These are phyloP conservation scores for Mentha longifolia DNA, from an alignment of 257 asterid species.

Conservation along the genomic window DNA sequence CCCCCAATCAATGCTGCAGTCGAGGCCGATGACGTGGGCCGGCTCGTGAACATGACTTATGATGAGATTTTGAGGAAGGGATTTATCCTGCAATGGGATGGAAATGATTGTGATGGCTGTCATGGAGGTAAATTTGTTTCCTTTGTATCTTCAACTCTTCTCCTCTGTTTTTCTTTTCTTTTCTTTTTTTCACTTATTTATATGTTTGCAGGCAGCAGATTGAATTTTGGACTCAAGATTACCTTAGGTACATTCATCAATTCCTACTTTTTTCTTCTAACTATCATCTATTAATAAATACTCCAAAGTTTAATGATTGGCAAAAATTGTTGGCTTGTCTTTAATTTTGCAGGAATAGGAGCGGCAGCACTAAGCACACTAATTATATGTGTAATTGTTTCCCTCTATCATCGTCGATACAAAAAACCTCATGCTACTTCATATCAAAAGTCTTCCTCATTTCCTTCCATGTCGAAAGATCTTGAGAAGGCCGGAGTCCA, in stretches of 20 bases:
- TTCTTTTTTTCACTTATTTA: too few relatives aligned
- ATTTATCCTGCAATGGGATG: constrained; percentile 51
- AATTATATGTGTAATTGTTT: constrained; percentile 36
- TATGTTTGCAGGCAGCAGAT: constrained; percentile 32
- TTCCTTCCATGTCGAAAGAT: constrained; percentile 20
- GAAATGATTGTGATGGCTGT: constrained; percentile 34
- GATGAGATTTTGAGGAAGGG: constrained; percentile 42
- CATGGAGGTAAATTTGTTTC: constrained; percentile 32
- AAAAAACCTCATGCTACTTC: constrained; percentile 26
- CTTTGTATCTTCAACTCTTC: neutral
- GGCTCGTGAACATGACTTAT: constrained; percentile 42
- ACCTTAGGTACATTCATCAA: constrained; percentile 45
- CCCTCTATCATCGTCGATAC: constrained; percentile 34
- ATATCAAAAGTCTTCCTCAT: constrained; percentile 28
- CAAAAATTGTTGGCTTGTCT: neutral
- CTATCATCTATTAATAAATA: neutral
- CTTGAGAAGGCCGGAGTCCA: constrained; percentile 36
- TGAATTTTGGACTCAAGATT: constrained; percentile 43
- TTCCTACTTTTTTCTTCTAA: neutral
- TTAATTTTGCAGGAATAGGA: constrained; percentile 40
- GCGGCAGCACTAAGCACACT: constrained; percentile 46
- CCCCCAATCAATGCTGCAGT: constrained; percentile 44
- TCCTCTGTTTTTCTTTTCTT: neutral
- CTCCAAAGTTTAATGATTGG: neutral
- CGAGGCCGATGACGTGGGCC: constrained; percentile 26